Evolutionary conservation across 805 yeast species (phyloP), one percentile per base, ranked within the genome.

Genomic region (Dipodascus albidus): DNA sequence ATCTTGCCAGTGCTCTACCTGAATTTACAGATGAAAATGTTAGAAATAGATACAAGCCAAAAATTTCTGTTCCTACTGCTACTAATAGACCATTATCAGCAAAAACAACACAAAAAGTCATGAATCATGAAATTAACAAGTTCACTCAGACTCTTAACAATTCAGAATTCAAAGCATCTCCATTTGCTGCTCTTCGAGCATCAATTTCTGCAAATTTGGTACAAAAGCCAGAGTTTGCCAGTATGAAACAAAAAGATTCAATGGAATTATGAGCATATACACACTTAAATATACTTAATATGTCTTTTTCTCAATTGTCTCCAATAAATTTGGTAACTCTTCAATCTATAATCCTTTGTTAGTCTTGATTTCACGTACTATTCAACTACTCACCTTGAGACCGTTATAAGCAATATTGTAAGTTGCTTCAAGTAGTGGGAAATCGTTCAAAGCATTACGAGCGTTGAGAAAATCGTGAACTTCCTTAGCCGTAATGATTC

Each of bases 401-500:
- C 78, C 77, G 57, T 87, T 88, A 70, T 80, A 88, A 54, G 88
- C 80, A 61, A 91, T 87, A 65, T 81, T 83, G 71, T 89, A 89
- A 50, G 95, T 89, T 48, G 86, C 83, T 59, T 76, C 79, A 62
- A 85, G 80, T 57, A 85, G 75, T 58, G 98, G 98, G 79, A 85
- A 91, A 59, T 89, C 93, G 50, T 74, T 74, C 55, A 73, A 64
- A 65, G 76, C 70, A 53, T 72, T 69, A 64, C 74, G 75, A 58
- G 74, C 75, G 42, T 68, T 74, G 65, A 87, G 77, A 68, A 89
- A 81, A 63, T 86, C 95, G 70, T 88, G 86, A 48, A 93, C 97
- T 75, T 93, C 99, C 67, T 79, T 81, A 54, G 90, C 78, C 44
- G 99, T 93, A 64, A 85, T 79, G 55, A 90, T 78, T 70, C 99